phyloP scores from a whole-genome alignment of 495 filamentous ascomycete genomes.

The Thozetella sp. region DNA sequence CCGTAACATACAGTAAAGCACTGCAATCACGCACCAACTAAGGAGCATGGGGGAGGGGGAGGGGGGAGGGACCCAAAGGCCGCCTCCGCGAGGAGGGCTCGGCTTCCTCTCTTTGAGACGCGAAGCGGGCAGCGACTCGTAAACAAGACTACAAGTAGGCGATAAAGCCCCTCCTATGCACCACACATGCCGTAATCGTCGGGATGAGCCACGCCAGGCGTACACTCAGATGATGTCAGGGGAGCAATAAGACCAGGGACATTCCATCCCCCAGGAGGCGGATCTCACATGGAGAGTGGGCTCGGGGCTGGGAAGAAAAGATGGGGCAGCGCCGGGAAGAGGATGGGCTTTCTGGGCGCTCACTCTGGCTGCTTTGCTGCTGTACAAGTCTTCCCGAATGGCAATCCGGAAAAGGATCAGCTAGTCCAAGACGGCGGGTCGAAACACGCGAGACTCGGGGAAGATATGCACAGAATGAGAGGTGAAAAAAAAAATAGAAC shows the following conservation, averaged over 20 bases:
- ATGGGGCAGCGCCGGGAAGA: not conserved
- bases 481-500: not conserved
- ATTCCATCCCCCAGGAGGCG: conserved; percentile 1
- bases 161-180: not conserved
- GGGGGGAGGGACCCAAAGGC: no score
- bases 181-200: not conserved
- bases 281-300: not conserved
- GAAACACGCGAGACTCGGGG: not conserved
- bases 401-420: not conserved
- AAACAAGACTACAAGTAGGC: not conserved
- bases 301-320: not conserved
- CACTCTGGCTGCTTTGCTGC: no score
- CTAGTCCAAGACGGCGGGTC: not conserved
- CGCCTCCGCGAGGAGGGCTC: no score
- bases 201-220: not conserved
- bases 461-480: no score
- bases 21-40: no score
- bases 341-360: not conserved
- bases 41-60: no score
- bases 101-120: not conserved
- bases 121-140: not conserved
- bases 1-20: no score
- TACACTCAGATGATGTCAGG: conserved; percentile 3
- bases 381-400: not conserved
- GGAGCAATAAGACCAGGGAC: not conserved